A percentile compares a stretch with the other conserved stretches of the same genome.
These are phyloP conservation scores for Phyllosticta citriasiana DNA, from an alignment of 2,329 filamentous ascomycete genomes.

Conservation along the genomic window DNA sequence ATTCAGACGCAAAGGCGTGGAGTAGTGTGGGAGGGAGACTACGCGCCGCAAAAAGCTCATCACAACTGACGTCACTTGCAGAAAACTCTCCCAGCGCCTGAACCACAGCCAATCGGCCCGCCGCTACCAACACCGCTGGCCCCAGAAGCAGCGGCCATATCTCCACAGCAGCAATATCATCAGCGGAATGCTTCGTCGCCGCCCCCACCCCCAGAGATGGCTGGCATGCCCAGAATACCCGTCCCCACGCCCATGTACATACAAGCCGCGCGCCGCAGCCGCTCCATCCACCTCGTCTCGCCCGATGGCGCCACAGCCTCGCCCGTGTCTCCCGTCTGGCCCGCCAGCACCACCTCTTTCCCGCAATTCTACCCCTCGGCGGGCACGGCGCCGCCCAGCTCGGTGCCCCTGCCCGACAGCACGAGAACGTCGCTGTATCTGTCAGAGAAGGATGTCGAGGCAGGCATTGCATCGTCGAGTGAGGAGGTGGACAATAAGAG, in stretches of 20 bases:
- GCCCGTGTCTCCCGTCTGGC: not conserved
- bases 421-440: not conserved
- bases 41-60: not conserved
- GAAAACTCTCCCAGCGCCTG: not conserved
- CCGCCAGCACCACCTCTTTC: not conserved
- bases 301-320: not conserved
- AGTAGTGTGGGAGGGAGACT: not conserved
- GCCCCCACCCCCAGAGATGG: not conserved
- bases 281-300: not conserved
- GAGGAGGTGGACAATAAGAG: not conserved
- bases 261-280: not conserved
- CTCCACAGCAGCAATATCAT: not conserved
- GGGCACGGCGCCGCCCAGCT: not conserved
- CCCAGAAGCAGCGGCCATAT: not conserved
- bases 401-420: not conserved
- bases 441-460: not conserved
- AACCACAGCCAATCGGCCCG: not conserved
- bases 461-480: not conserved
- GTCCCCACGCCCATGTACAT: not conserved
- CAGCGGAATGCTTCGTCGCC: not conserved
- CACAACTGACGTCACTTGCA: not conserved
- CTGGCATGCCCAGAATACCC: not conserved
- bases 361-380: not conserved
- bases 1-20: not conserved
- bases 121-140: not conserved